These are phyloP conservation scores for Aspergillus latus DNA, from an alignment of 2,329 filamentous ascomycete species.

Conservation along the genomic window DNA sequence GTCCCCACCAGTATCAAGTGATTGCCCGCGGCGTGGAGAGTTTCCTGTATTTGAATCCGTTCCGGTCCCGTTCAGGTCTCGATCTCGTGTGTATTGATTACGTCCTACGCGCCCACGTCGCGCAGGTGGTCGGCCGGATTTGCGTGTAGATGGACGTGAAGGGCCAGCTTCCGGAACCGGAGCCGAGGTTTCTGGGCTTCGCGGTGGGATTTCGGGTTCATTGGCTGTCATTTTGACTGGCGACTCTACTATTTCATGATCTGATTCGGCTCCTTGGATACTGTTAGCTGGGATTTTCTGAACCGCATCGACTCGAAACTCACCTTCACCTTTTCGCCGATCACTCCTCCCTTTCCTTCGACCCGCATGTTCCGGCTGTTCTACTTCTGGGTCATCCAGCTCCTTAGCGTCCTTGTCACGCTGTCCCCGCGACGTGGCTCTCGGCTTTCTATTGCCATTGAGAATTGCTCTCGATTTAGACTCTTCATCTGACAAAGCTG, in stretches of 20 bases:
- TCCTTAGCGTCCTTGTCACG: slow-evolving; percentile 50
- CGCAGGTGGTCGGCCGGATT: slow-evolving; percentile 63
- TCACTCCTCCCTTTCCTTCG: slow-evolving; percentile 82
- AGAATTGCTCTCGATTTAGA: slow-evolving; percentile 40
- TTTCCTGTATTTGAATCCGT: slow-evolving; percentile 35
- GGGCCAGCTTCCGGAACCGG: slow-evolving; percentile 37
- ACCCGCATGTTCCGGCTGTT: slow-evolving; percentile 70
- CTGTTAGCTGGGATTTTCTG: slow-evolving; percentile 34
- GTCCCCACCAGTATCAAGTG: slow-evolving; percentile 40
- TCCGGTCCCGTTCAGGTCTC: slow-evolving; percentile 60
- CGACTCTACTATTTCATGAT: slow-evolving; percentile 65
- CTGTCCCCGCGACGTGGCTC: slow-evolving; percentile 56
- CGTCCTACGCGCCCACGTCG: slow-evolving; percentile 65
- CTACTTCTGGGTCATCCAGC: slow-evolving; percentile 66
- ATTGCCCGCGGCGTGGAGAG: slow-evolving; percentile 43
- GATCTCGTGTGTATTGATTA: slow-evolving; percentile 80
- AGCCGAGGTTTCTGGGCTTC: slow-evolving; percentile 46
- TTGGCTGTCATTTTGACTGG: slow-evolving; percentile 44
- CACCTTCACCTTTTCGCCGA: slow-evolving; percentile 77
- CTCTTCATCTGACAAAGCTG: slow-evolving; percentile 66
- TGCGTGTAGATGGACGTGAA: slow-evolving; percentile 54
- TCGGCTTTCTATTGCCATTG: slow-evolving; percentile 57
- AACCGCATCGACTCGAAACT: slow-evolving; percentile 14
- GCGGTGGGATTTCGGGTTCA: slow-evolving; percentile 41
- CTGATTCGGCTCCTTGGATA: slow-evolving; percentile 59